Base-by-base conservation (phyloP, 164 flowering plant genomes). In the Vitis amurensis region DNA sequence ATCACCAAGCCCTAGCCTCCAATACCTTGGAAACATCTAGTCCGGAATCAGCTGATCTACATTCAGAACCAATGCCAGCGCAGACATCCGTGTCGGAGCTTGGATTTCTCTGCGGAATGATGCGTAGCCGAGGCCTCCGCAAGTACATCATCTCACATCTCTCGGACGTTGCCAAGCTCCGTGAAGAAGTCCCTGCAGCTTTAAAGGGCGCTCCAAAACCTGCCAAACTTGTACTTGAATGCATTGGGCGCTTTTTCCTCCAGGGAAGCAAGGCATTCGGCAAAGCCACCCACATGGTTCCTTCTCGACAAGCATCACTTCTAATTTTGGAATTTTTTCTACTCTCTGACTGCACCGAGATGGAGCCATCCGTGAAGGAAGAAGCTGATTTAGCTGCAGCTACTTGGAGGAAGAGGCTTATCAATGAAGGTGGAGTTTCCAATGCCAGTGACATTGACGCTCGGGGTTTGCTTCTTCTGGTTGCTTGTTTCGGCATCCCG, bases 401-500 rank as follows among this genome's bases (percentile, higher is more conserved):
- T 61, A 73, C 76, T 2, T 88, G 89, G 91, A 74, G 77, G 74
- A 84, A 76, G 73, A 75, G 91, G 76, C 53, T 88, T 16, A 15
- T 81, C 13, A 15, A 5, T 31, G 92, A 86, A 68, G 90, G 92
- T n/a, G 86, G 92, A 61, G 2, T 86, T 37, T 49, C 51, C 2
- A 75, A 61, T 53, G 78, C 84, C 14, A 31, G 61, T 53, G 69
- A 71, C 53, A 50, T 73, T 27, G 92, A 88, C 74, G 85, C 90
- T 0, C 67, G 82, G 17, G 92, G 88, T 2, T 78, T 88, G 79
- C 80, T 88, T 52, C 75, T 86, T 55, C 80, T 86, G 27, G 11
- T 88, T 52, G 86, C 74, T 10, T 78, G 80, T 57, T 88, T 76
- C 66, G 92, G 92, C 23, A 67, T 86, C 15, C 90, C 92, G 3